Evolutionary conservation across 73 alveolate species (phyloP).

Genomic region (Paramecium octaurelia): DNA sequence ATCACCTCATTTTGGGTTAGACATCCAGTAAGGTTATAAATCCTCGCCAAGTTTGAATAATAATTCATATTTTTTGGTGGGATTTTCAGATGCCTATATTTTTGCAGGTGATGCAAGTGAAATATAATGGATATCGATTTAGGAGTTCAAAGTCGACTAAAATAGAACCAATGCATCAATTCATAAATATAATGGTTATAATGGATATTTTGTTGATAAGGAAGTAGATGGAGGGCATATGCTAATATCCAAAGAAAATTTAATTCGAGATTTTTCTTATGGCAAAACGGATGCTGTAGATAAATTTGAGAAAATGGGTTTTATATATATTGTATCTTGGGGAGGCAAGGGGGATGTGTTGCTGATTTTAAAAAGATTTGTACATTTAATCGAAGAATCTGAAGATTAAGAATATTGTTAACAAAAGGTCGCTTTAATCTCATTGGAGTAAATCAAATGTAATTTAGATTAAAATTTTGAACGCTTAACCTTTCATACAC

Average conservation of each 20-base stretch:
- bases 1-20: slow-evolving; percentile 21
- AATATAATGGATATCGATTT: background rate
- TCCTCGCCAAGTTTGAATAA: background rate
- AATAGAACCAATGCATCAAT: background rate
- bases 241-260: background rate
- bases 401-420: background rate
- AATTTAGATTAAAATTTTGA: background rate
- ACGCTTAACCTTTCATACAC: background rate
- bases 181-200: background rate
- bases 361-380: background rate
- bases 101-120: slow-evolving; percentile 21
- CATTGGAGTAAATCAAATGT: slow-evolving; percentile 8
- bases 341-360: background rate
- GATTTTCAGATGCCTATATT: background rate
- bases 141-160: background rate
- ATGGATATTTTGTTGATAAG: slow-evolving; percentile 21
- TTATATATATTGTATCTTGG: background rate
- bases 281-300: slow-evolving; percentile 41
- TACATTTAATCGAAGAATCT: background rate
- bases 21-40: background rate
- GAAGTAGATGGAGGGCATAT: slow-evolving; percentile 18
- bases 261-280: background rate
- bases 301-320: background rate
- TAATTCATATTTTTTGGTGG: background rate
- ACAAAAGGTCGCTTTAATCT: background rate